Conservation (phyloP, 176 grass and related monocot genomes). For the Elymus sibiricus region DNA sequence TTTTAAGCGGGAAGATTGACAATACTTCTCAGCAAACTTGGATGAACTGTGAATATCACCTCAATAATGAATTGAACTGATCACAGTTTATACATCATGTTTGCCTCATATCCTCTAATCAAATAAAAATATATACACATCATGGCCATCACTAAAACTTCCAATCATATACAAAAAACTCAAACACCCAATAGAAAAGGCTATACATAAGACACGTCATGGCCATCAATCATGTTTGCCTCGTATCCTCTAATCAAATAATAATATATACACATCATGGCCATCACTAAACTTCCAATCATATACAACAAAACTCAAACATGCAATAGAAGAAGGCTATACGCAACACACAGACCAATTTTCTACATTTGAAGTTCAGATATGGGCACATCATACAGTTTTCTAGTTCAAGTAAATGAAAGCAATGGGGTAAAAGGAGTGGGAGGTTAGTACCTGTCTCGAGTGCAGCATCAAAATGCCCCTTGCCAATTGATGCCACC, state of each 20-base stretch:
- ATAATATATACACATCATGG: not conserved
- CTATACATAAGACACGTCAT: no score
- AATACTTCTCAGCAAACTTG: not conserved
- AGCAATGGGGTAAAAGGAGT: not conserved
- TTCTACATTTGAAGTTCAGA: conserved; percentile 9
- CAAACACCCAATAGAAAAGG: no score
- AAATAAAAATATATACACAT: not conserved
- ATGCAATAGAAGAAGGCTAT: not conserved
- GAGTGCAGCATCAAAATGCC: conserved; percentile 77
- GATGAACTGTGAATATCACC: not conserved
- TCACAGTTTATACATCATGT: not conserved
- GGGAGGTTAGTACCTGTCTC: conserved; percentile 48
- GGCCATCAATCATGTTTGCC: not conserved
- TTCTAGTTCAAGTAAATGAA: conserved; percentile 8
- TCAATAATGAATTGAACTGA: not conserved
- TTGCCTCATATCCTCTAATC: not conserved
- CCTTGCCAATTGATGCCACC: conserved; percentile 86
- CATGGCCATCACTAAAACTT: not conserved
- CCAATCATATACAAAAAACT: not conserved
- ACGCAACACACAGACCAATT: not conserved
- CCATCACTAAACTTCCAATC: not conserved
- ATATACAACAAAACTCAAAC: not conserved
- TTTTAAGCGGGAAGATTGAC: not conserved
- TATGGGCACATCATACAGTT: not conserved
- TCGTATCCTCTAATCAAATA: not conserved